Evolutionary conservation across 805 yeast species (phyloP).

Genomic region (Geotrichum ghanense): DNA sequence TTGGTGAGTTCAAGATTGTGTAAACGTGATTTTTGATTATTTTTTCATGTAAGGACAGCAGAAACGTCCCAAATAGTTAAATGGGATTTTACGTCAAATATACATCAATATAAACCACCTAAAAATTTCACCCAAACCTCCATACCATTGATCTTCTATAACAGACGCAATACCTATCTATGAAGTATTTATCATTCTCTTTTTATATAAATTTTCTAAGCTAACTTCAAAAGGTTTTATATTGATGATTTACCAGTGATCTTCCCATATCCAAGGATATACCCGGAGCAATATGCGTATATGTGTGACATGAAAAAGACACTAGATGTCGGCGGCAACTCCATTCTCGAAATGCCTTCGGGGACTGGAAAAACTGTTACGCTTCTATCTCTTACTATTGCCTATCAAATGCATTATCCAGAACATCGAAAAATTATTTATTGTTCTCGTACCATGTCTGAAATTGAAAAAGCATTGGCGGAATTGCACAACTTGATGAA

Average conservation of each 20-base stretch:
- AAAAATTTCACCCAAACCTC: too few relatives aligned
- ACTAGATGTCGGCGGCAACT: constrained; percentile 91
- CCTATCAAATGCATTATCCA: constrained; percentile 88
- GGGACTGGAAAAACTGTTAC: constrained; percentile 98
- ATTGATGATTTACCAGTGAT: constrained; percentile 93
- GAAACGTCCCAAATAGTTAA: too few relatives aligned
- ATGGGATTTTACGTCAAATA: too few relatives aligned
- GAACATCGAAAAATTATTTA: constrained; percentile 90
- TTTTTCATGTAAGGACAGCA: too few relatives aligned
- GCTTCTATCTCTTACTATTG: constrained; percentile 78
- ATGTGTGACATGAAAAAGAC: constrained; percentile 94
- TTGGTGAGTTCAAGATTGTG: too few relatives aligned
- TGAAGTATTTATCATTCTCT: too few relatives aligned
- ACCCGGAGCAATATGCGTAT: constrained; percentile 96
- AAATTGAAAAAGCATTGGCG: constrained; percentile 91
- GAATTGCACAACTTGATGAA: constrained; percentile 86
- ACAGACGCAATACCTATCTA: too few relatives aligned
- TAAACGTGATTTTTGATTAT: too few relatives aligned
- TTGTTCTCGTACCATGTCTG: constrained; percentile 99
- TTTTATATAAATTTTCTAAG: too few relatives aligned
- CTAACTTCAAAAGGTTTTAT: too few relatives aligned
- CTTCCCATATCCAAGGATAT: constrained; percentile 92
- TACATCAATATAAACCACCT: too few relatives aligned
- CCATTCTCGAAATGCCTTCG: constrained; percentile 97
- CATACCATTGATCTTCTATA: too few relatives aligned